Evolutionary conservation across 2,329 filamentous ascomycete species (phyloP), one percentile per base, ranked within the genome.

Genomic region (Fusarium mexicanum): DNA sequence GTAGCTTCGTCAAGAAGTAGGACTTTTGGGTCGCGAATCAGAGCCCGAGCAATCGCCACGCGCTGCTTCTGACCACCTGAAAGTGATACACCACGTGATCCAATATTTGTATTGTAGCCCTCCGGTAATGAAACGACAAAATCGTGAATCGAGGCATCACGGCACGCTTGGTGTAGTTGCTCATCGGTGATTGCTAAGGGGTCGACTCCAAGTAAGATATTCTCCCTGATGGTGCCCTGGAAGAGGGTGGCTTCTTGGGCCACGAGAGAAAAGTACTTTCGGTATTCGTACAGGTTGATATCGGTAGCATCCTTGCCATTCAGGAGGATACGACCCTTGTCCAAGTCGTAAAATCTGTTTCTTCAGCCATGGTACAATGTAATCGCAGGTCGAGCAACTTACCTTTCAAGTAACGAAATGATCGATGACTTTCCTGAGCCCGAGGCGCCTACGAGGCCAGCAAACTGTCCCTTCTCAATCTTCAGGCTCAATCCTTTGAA

Each of bases 171-270:
- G 77, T 89, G 84, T 17, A 91, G 81, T 58, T 85, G 81, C 61
- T 86, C 87, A 5, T 90, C 87, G 1, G 85, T 83, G 1, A 91
- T 84, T 1, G 85, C 81, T 2, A 85, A 83, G 2, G 88, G 86
- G 37, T 87, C 83, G 26, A 94, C 88, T 24, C 91, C 92, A 0
- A 94, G 85, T 4, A 91, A 81, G 60, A 94, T 89, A 75, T 94
- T 94, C 69, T 95, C 92, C 24, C 89, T 87, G 26, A 94, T 86
- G 2, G 90, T 90, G 18, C 90, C 91, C 79, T 91, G 90, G 77
- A 93, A 94, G 0, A 95, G 86, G 0, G 91, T 91, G 14, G 93
- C 88, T 79, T 95, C 93, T 80, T 95, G 93, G 8, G 92, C 90
- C 1, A 95, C 93, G 0, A 95, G 87, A 4, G 92, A 91, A 18